phyloP scores from a whole-genome alignment of 2,329 filamentous ascomycete species.

The Aspergillus intermedius region DNA sequence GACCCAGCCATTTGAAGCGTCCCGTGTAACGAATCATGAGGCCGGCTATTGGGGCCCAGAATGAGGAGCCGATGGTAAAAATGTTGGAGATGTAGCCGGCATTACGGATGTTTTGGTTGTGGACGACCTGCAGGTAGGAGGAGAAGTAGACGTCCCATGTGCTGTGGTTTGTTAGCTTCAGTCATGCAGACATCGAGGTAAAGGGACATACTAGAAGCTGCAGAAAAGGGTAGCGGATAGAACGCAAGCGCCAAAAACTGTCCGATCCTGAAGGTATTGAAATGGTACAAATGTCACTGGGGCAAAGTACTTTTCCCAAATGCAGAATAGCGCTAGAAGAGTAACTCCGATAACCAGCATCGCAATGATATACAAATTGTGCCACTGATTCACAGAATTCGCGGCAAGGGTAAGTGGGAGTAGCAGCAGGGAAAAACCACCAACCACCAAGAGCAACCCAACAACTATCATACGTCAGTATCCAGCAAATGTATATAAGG shows the following conservation, averaged over 20 bases:
- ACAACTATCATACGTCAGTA: slow-evolving; percentile 26
- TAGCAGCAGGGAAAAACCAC: slow-evolving; percentile 47
- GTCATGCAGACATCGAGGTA: slow-evolving; percentile 10
- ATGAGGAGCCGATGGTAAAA: slow-evolving; percentile 47
- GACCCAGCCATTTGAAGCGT: slow-evolving; percentile 46
- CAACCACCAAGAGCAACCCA: slow-evolving; percentile 54
- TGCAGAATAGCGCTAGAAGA: slow-evolving; percentile 46
- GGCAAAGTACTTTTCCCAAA: slow-evolving; percentile 50
- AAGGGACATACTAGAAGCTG: background rate
- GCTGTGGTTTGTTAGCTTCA: background rate
- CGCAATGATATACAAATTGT: slow-evolving; percentile 41
- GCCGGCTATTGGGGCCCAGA: slow-evolving; percentile 50
- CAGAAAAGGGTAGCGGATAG: slow-evolving; percentile 12
- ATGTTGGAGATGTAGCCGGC: slow-evolving; percentile 41
- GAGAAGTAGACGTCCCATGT: slow-evolving; percentile 28
- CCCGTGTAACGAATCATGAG: slow-evolving; percentile 43
- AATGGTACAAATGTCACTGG: slow-evolving; percentile 12
- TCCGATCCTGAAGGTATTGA: slow-evolving; percentile 36
- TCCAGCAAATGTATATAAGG: background rate
- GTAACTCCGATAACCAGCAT: slow-evolving; percentile 49
- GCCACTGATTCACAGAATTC: slow-evolving; percentile 32
- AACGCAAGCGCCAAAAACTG: slow-evolving; percentile 22
- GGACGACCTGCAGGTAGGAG: slow-evolving; percentile 34
- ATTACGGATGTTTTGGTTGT: slow-evolving; percentile 22
- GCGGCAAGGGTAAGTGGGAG: slow-evolving; percentile 45